Evolutionary conservation across 257 asterid species (phyloP), one percentile per base, ranked within the genome.

Genomic region (Rauvolfia tetraphylla): DNA sequence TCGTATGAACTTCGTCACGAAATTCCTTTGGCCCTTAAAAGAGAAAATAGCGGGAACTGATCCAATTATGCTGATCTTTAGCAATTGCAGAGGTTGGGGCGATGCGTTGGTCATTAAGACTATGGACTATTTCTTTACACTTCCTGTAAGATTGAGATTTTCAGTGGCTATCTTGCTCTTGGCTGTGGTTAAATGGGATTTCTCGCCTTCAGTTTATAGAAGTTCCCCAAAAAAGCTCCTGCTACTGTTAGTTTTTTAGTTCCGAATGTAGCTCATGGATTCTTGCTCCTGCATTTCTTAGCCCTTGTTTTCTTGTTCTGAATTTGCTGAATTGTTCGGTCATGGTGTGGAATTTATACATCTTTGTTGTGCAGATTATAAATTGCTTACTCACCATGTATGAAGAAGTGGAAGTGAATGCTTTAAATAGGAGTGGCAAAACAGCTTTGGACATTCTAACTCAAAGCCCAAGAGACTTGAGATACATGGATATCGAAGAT

Each of bases 391-490:
- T 86, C 10, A 57, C 75, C 18, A 8, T 75, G 71, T 77, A 68
- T 59, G n/a, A n/a, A n/a, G 80, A 76, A 63, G 11, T 83, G 48
- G 85, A 88, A 74, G 84, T 81, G 69, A 86, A 88, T 78, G 81
- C 83, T 8, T 76, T 79, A 77, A 83, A 78, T 14, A 72, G 48
- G 71, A 74, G 68, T 58, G 67, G 85, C 12, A 74, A 56, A 17
- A 88, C 88, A 63, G 78, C 86, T 65, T 51, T 83, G 62, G 88
- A 88, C 68, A 20, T 84, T 68, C 76, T 86, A 38, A 76, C 7
- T 74, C 86, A 83, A 63, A 82, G 87, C 79, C 88, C 85, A 22
- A 75, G 83, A 74, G 87, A 77, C 53, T n/a, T 85, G 51, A 80
- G 78, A 84, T 87, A 86, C 48, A 80, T 82, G 83, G 87, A 86